Evolutionary conservation across 2,329 filamentous ascomycete genomes (phyloP).

Genomic region (Colletotrichum higginsianum): DNA sequence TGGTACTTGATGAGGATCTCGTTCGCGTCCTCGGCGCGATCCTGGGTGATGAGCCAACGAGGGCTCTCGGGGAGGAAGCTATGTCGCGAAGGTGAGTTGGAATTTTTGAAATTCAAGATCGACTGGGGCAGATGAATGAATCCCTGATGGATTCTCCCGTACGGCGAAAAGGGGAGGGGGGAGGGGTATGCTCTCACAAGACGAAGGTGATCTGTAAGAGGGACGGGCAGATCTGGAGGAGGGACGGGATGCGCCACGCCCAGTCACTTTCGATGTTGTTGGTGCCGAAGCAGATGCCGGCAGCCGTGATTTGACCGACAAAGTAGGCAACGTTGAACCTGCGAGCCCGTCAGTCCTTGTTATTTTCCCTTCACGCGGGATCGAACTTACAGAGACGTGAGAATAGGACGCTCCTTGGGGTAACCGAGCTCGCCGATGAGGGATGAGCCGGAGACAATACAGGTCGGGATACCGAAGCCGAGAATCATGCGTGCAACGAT

Average conservation of each 20-base stretch:
- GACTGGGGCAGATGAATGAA: neutral
- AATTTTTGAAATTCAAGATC: too few species aligned
- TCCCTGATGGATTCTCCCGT: neutral
- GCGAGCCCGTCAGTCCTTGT: neutral
- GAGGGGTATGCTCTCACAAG: slow-evolving; percentile 56
- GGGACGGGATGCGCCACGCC: slow-evolving; percentile 62
- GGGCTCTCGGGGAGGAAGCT: slow-evolving; percentile 52
- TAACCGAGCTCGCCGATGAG: slow-evolving; percentile 73
- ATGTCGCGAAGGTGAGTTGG: slow-evolving; percentile 51
- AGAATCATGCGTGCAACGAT: slow-evolving; percentile 72
- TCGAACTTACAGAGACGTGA: slow-evolving; percentile 64
- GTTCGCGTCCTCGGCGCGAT: slow-evolving; percentile 51
- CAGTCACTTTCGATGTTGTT: slow-evolving; percentile 55
- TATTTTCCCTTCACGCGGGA: too few species aligned
- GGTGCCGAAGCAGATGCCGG: slow-evolving; percentile 67
- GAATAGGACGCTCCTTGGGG: slow-evolving; percentile 71
- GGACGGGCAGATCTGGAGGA: slow-evolving; percentile 62
- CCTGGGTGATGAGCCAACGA: slow-evolving; percentile 51
- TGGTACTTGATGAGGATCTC: slow-evolving; percentile 59
- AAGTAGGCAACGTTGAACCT: slow-evolving; percentile 72
- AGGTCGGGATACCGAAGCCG: slow-evolving; percentile 72
- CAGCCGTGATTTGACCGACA: slow-evolving; percentile 63
- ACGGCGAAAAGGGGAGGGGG: too few species aligned
- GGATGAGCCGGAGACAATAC: slow-evolving; percentile 71
- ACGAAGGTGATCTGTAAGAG: slow-evolving; percentile 57